A percentile compares a stretch with the other conserved stretches of the same genome.
Evolutionary conservation across 805 yeast species (phyloP).

Genomic region (Lipomyces yamadae): DNA sequence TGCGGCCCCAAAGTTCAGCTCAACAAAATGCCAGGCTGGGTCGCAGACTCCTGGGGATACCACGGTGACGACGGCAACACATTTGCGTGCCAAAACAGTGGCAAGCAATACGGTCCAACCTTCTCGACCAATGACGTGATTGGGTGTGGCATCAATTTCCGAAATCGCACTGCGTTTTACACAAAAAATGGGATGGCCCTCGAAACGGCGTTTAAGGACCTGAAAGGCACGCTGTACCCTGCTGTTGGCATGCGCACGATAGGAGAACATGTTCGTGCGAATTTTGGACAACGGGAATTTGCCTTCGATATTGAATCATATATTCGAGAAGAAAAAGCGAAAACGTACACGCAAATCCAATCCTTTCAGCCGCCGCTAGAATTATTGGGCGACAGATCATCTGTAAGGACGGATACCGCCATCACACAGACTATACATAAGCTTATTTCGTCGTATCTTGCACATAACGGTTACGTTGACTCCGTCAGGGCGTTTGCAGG

Average conservation of each 20-base stretch:
- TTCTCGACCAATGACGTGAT: constrained; percentile 66
- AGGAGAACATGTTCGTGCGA: constrained; percentile 54
- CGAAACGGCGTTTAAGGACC: constrained; percentile 59
- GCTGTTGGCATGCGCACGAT: constrained; percentile 51
- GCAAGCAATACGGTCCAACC: constrained; percentile 50
- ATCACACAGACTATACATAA: constrained; percentile 43
- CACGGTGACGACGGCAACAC: constrained; percentile 58
- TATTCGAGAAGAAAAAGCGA: constrained; percentile 39
- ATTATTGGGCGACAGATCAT: constrained; percentile 16
- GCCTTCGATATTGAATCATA: constrained; percentile 64
- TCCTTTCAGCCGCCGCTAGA: constrained; percentile 28
- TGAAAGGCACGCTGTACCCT: constrained; percentile 55
- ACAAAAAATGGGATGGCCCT: constrained; percentile 79
- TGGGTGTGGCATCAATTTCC: constrained; percentile 83
- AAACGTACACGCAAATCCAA: constrained; percentile 31
- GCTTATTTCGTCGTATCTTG: constrained; percentile 55
- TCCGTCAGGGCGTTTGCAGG: constrained; percentile 57
- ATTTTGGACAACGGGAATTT: constrained; percentile 59
- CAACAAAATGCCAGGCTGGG: constrained; percentile 55
- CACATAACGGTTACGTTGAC: constrained; percentile 62
- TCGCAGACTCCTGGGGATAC: constrained; percentile 56
- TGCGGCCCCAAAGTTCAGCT: constrained; percentile 46
- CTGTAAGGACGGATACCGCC: constrained; percentile 27
- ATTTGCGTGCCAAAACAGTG: constrained; percentile 48
- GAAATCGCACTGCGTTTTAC: constrained; percentile 65